Percentiles rank a stretch among this genome's conserved stretches.
phyloP scores from a whole-genome alignment of 2,329 filamentous ascomycete genomes.

The Colletotrichum scovillei region DNA sequence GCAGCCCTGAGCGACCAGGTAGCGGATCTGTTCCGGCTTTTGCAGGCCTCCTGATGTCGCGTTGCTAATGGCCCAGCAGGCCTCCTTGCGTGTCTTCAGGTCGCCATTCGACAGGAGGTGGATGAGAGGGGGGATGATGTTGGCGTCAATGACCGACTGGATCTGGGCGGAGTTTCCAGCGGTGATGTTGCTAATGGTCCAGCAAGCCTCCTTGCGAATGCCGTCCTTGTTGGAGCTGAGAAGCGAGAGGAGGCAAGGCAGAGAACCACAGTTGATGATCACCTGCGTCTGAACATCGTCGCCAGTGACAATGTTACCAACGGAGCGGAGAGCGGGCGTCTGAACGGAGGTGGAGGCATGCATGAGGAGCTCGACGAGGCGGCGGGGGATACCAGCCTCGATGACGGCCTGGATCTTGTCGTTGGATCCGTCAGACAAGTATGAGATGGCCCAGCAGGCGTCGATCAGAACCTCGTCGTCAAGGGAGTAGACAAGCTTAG shows the following conservation, averaged over 20 bases:
- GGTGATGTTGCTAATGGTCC: conserved; percentile 99
- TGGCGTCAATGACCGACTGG: conserved; percentile 94
- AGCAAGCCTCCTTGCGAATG: conserved; percentile 99
- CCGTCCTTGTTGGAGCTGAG: conserved; percentile 98
- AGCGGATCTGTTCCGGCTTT: conserved; percentile 98
- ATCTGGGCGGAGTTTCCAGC: conserved; percentile 98
- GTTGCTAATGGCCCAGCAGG: conserved; percentile 99
- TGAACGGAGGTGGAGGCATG: conserved; percentile 98
- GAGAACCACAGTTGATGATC: conserved; percentile 97
- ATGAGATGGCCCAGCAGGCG: conserved; percentile 99
- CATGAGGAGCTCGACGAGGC: conserved; percentile 96
- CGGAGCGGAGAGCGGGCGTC: conserved; percentile 94
- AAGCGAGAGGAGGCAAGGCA: conserved; percentile 91
- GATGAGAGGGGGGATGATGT: conserved; percentile 96
- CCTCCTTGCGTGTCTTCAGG: conserved; percentile 99
- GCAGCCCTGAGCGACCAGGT: conserved; percentile 91
- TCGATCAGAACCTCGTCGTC: conserved; percentile 99
- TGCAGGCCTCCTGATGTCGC: conserved; percentile 97
- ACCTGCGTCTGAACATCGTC: conserved; percentile 99
- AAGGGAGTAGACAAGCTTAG: conserved; percentile 97
- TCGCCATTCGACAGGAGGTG: conserved; percentile 96
- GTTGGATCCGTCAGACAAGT: conserved; percentile 96
- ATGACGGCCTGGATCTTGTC: conserved; percentile 99
- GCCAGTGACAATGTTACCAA: conserved; percentile 98
- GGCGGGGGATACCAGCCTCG: conserved; percentile 95